These are phyloP conservation scores for Hyaloraphidium curvatum DNA, from an alignment of 192 early-diverging fungal species.

Conservation along the genomic window DNA sequence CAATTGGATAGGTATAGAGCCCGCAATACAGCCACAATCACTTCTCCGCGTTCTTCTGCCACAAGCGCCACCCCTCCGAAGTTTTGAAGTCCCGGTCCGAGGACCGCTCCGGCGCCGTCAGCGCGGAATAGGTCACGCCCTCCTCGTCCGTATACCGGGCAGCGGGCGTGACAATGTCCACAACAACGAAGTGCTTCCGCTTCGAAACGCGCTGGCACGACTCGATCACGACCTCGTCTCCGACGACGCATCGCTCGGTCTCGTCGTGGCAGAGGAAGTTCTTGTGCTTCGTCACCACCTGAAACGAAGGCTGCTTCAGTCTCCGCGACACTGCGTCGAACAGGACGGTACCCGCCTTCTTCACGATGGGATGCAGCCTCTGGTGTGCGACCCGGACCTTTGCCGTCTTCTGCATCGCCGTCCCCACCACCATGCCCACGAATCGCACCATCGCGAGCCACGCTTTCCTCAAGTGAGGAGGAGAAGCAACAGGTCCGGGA, in stretches of 20 bases:
- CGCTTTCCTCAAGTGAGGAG: no score
- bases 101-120: no score
- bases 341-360: background rate
- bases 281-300: slow-evolving; percentile 1
- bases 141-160: background rate
- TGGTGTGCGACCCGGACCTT: background rate
- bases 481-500: no score
- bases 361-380: slow-evolving; percentile 1
- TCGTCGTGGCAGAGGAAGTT: background rate
- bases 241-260: background rate
- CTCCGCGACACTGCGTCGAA: background rate
- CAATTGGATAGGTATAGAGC: no score
- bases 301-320: background rate
- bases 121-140: background rate
- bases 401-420: background rate
- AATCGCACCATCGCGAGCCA: no score
- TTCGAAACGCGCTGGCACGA: background rate
- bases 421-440: background rate
- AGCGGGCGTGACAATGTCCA: background rate
- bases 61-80: no score
- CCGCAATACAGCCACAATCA: no score
- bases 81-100: no score
- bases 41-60: no score
- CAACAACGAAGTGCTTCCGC: background rate
- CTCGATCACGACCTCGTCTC: background rate